Conservation (phyloP, 2,329 filamentous ascomycete species). For the Fusarium chuoi region DNA sequence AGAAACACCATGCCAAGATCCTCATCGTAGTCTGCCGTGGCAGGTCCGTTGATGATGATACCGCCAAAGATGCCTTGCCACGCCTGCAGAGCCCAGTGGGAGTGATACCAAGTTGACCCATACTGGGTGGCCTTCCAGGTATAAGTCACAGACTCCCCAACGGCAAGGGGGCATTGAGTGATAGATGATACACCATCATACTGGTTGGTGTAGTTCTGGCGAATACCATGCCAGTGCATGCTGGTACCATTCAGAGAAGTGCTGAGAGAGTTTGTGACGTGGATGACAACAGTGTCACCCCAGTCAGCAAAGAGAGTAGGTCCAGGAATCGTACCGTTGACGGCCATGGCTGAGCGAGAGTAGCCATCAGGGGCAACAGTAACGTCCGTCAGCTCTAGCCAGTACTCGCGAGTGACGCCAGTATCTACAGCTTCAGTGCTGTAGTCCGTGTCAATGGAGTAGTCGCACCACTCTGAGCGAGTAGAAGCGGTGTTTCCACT, state of each 20-base stretch:
- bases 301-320: conserved; percentile 66
- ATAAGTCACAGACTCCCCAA: conserved; percentile 65
- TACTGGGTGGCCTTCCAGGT: conserved; percentile 65
- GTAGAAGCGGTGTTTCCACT: conserved; percentile 1
- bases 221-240: conserved; percentile 72
- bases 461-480: conserved; percentile 56
- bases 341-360: conserved; percentile 52
- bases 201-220: conserved; percentile 64
- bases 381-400: conserved; percentile 54
- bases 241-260: conserved; percentile 64
- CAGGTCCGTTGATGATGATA: conserved; percentile 70
- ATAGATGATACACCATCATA: conserved; percentile 66
- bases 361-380: conserved; percentile 59
- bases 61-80: conserved; percentile 68
- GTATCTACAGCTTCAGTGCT: conserved; percentile 55
- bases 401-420: conserved; percentile 62
- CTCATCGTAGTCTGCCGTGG: conserved; percentile 68
- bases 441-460: conserved; percentile 60
- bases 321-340: conserved; percentile 70
- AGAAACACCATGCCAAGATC: conserved; percentile 70
- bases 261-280: conserved; percentile 61
- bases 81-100: conserved; percentile 62
- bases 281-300: conserved; percentile 60
- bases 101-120: conserved; percentile 70
- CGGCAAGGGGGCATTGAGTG: conserved; percentile 62